Evolutionary conservation across 305 asterid species (phyloP).

Genomic region (Ilex paraguariensis): DNA sequence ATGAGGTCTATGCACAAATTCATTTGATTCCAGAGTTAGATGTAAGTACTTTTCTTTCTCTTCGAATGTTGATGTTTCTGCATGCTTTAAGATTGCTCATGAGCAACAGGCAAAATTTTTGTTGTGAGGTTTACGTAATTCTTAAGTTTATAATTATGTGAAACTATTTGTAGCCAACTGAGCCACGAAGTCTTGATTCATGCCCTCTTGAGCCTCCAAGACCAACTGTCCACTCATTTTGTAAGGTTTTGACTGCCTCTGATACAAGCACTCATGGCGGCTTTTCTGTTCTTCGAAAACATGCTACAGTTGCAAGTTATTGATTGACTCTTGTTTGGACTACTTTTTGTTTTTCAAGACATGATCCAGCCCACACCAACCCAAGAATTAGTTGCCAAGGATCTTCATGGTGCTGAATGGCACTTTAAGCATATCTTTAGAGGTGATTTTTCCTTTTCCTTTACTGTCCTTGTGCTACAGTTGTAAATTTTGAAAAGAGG

Average conservation of each 20-base stretch:
- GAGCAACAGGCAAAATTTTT: no score
- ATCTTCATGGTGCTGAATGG: conserved; percentile 86
- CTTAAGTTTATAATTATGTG: background rate
- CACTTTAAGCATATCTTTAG: conserved; percentile 92
- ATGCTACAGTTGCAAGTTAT: conserved; percentile 25
- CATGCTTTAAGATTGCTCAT: no score
- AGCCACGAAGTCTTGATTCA: conserved; percentile 35
- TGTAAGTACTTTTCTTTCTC: conserved; percentile 31
- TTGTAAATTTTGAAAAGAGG: no score
- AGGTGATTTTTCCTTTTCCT: conserved; percentile 38
- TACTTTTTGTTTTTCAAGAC: conserved; percentile 39
- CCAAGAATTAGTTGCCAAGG: conserved; percentile 83
- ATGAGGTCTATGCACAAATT: conserved; percentile 74
- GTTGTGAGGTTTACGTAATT: no score
- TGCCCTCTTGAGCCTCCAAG: conserved; percentile 37
- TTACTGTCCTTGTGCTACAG: background rate
- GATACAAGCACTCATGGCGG: conserved; percentile 91
- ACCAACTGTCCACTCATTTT: conserved; percentile 57
- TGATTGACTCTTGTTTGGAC: background rate
- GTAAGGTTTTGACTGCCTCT: conserved; percentile 71
- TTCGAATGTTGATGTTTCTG: background rate
- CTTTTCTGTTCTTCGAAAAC: conserved; percentile 71
- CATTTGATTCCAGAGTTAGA: conserved; percentile 52
- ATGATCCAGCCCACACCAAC: conserved; percentile 82
- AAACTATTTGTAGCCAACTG: conserved; percentile 41